Percentiles rank a stretch among this genome's conserved stretches.
Evolutionary conservation across 202 grass and related monocot genomes (phyloP).

Genomic region (Setaria italica): DNA sequence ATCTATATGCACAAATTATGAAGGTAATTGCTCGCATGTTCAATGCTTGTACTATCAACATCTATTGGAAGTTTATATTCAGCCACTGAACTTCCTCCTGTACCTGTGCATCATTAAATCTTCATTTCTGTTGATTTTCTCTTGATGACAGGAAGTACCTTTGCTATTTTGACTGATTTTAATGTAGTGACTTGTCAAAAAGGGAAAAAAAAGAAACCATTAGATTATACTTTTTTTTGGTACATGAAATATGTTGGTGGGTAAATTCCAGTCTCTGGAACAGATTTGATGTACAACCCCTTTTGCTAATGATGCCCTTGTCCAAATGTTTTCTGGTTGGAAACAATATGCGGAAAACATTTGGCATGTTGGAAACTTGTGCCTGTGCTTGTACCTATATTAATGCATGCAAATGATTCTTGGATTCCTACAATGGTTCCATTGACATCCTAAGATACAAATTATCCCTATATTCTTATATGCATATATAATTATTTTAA

Average conservation of each 20-base stretch:
- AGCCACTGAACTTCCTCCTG: background rate
- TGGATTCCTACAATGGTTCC: background rate
- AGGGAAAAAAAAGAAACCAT: background rate
- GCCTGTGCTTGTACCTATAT: background rate
- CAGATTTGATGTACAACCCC: background rate
- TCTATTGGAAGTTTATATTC: conserved; percentile 20
- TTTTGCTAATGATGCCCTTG: conserved; percentile 1
- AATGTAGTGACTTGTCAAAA: background rate
- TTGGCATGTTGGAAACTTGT: background rate
- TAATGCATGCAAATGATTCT: background rate
- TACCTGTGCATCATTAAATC: conserved; percentile 7
- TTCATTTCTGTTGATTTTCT: conserved; percentile 6
- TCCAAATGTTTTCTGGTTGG: background rate
- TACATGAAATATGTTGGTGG: conserved; percentile 12
- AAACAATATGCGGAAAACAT: conserved; percentile 2
- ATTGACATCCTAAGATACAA: conserved; percentile 1
- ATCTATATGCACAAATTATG: conserved; percentile 97
- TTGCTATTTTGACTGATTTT: background rate
- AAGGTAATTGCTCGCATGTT: conserved; percentile 61
- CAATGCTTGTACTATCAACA: conserved; percentile 27
- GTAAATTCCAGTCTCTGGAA: conserved; percentile 26
- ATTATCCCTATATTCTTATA: background rate
- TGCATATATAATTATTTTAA: background rate
- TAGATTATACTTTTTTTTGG: conserved; percentile 1
- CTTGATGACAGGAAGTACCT: conserved; percentile 2